Evolutionary conservation across 2,329 filamentous ascomycete genomes (phyloP).

Genomic region (Cercospora zeae-maydis): DNA sequence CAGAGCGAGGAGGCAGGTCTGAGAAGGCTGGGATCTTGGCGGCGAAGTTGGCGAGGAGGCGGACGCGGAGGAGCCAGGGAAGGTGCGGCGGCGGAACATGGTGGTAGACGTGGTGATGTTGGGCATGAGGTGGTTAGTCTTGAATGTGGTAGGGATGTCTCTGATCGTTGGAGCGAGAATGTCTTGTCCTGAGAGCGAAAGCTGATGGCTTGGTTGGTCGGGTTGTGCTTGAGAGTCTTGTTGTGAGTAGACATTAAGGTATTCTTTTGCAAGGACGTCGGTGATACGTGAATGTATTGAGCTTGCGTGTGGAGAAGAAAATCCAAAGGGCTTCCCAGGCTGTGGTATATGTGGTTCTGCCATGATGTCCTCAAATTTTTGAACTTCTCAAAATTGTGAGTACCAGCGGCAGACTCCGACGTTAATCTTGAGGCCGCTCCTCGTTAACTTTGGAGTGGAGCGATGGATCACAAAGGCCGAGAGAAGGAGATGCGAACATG

Average conservation of each 20-base stretch:
- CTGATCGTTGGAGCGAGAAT: no score
- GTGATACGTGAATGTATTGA: no score
- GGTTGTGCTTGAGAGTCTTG: neutral
- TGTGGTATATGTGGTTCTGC: no score
- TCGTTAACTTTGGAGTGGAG: neutral
- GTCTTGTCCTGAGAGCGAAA: neutral
- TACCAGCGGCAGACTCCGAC: neutral
- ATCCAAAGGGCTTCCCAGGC: no score
- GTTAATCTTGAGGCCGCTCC: neutral
- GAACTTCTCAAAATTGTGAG: no score
- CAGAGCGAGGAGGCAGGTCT: neutral
- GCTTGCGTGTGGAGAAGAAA: no score
- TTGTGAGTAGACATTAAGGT: no score
- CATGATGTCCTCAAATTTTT: no score
- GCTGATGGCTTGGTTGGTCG: neutral
- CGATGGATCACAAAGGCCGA: neutral
- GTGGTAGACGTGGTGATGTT: neutral
- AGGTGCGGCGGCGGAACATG: neutral
- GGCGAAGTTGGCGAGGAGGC: neutral
- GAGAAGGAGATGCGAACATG: neutral
- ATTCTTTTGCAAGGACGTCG: no score
- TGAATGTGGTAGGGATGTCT: no score
- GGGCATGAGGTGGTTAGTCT: no score
- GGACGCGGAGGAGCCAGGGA: neutral
- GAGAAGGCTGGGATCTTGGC: neutral